phyloP scores from a whole-genome alignment of 176 grass and related monocot genomes.

The Oryza brachyantha region DNA sequence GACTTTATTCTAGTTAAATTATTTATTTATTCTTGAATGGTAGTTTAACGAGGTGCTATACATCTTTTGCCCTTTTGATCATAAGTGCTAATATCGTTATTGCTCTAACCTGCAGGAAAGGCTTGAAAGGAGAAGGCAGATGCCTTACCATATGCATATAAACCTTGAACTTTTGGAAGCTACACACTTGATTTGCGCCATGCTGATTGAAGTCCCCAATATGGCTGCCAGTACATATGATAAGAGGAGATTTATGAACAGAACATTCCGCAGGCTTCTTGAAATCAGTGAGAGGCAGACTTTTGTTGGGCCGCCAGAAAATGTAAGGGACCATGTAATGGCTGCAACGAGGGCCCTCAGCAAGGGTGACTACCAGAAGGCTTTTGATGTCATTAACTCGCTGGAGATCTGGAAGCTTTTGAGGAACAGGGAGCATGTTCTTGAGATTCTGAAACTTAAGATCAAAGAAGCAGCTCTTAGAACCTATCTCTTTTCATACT shows the following conservation, averaged over 20 bases:
- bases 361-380: constrained; percentile 74
- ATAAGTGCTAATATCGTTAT: not conserved
- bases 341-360: constrained; percentile 77
- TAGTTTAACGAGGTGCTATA: not conserved
- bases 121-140: constrained; percentile 86
- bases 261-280: constrained; percentile 91
- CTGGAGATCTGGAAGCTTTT: constrained; percentile 91
- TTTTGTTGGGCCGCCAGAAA: constrained; percentile 91
- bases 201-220: constrained; percentile 91
- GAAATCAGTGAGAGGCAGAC: constrained; percentile 91
- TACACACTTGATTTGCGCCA: constrained; percentile 86
- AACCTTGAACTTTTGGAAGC: constrained; percentile 96
- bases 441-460: constrained; percentile 84
- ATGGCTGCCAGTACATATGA: constrained; percentile 80
- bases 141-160: constrained; percentile 99
- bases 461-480: constrained; percentile 90
- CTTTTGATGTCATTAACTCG: constrained; percentile 57
- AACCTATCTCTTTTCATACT: constrained; percentile 85
- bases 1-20: not conserved
- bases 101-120: constrained; percentile 60
- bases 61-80: not conserved
- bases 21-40: not conserved
- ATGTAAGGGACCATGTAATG: constrained; percentile 90
- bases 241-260: constrained; percentile 69
- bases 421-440: constrained; percentile 69